These are phyloP conservation scores for Ashbya aceris DNA, from an alignment of 1,139 yeast species.

Conservation along the genomic window DNA sequence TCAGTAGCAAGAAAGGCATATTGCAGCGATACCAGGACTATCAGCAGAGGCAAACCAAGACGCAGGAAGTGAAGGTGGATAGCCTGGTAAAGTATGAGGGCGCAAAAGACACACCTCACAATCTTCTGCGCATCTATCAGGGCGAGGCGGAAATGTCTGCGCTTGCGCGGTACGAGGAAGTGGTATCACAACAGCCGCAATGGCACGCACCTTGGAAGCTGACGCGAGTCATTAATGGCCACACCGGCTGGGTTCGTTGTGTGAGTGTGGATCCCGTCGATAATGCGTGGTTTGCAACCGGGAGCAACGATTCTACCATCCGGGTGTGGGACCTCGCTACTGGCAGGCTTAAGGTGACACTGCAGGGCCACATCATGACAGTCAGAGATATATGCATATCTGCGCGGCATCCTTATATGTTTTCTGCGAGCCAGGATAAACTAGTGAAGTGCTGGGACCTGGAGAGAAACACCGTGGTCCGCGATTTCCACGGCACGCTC, in stretches of 20 bases:
- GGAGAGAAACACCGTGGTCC: slow-evolving; percentile 69
- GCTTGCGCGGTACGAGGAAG: slow-evolving; percentile 18
- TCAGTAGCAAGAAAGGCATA: slow-evolving; percentile 14
- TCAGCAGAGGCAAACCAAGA: background rate
- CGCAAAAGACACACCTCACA: background rate
- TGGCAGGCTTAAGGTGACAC: slow-evolving; percentile 58
- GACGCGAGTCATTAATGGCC: slow-evolving; percentile 73
- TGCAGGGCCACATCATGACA: slow-evolving; percentile 88
- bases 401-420: slow-evolving; percentile 72
- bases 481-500: slow-evolving; percentile 90
- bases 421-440: slow-evolving; percentile 90
- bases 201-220: slow-evolving; percentile 65
- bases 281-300: slow-evolving; percentile 87
- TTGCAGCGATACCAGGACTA: slow-evolving; percentile 10
- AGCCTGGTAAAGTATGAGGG: slow-evolving; percentile 2
- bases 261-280: slow-evolving; percentile 69
- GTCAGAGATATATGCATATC: slow-evolving; percentile 73
- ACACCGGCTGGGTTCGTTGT: slow-evolving; percentile 85
- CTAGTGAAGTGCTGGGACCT: slow-evolving; percentile 96
- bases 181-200: slow-evolving; percentile 31
- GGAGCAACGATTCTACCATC: slow-evolving; percentile 80
- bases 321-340: slow-evolving; percentile 86
- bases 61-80: background rate
- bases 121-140: slow-evolving; percentile 2
- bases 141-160: slow-evolving; percentile 10